Percentiles rank a stretch among this genome's conserved stretches.
phyloP scores from a whole-genome alignment of 148 eudicot genomes.

The Persicaria maculosa region DNA sequence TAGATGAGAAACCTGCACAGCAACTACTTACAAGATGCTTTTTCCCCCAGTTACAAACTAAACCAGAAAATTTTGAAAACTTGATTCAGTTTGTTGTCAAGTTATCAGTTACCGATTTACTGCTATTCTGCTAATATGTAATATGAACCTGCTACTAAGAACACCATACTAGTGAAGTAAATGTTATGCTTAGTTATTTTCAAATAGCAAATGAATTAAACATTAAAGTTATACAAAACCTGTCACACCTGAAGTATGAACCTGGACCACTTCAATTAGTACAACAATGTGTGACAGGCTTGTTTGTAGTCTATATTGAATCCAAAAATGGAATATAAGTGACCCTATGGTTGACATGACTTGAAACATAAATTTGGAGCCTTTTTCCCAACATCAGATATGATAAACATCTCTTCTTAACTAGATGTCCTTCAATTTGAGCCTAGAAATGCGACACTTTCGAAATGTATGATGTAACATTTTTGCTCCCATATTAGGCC shows the following conservation, averaged over 20 bases:
- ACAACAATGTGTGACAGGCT: neutral
- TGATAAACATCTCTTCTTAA: neutral
- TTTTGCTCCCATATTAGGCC: neutral
- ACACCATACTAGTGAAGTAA: neutral
- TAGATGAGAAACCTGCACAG: neutral
- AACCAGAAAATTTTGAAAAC: neutral
- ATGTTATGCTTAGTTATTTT: neutral
- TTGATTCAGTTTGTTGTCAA: neutral
- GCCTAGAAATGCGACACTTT: neutral
- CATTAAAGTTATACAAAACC: neutral
- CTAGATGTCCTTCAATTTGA: neutral
- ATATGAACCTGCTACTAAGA: neutral
- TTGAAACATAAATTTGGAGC: neutral
- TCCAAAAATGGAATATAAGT: neutral
- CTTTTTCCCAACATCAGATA: neutral
- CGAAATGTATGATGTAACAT: neutral
- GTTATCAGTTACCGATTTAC: neutral
- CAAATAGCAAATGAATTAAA: neutral
- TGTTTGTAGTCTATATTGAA: neutral
- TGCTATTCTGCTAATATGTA: no score
- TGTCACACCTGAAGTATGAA: neutral
- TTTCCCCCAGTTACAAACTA: neutral
- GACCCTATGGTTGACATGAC: neutral
- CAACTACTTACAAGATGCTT: neutral
- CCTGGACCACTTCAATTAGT: neutral